Percentiles rank a stretch among this genome's conserved stretches.
These are phyloP conservation scores for Candida dubliniensis DNA, from an alignment of 1,139 yeast species.

Conservation along the genomic window DNA sequence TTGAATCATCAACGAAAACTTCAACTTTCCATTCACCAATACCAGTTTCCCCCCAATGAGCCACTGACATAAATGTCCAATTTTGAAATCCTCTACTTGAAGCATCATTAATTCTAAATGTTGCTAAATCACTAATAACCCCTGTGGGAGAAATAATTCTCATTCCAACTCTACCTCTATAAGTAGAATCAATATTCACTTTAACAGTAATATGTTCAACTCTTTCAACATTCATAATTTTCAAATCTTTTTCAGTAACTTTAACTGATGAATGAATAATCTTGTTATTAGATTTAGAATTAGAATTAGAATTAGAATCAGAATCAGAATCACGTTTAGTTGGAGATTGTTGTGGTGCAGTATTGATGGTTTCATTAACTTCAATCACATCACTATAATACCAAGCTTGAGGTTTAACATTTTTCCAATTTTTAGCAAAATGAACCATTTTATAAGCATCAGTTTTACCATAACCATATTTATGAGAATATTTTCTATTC, in stretches of 20 bases:
- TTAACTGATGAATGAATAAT: conserved; percentile 43
- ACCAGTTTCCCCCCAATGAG: conserved; percentile 94
- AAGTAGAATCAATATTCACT: conserved; percentile 63
- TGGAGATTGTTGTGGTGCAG: conserved; percentile 19
- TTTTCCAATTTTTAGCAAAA: conserved; percentile 73
- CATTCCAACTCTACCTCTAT: conserved; percentile 71
- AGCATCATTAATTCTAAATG: conserved; percentile 61
- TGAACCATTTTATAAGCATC: conserved; percentile 80
- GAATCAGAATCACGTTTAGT: too few relatives aligned
- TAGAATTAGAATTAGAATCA: too few relatives aligned
- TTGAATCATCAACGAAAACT: conserved; percentile 40
- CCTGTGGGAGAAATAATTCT: conserved; percentile 76
- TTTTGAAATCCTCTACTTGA: conserved; percentile 60
- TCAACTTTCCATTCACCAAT: conserved; percentile 79
- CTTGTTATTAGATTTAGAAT: too few relatives aligned
- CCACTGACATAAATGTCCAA: conserved; percentile 98
- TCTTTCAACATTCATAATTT: conserved; percentile 59
- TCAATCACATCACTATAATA: conserved; percentile 47
- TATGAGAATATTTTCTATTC: conserved; percentile 74
- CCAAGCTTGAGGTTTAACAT: conserved; percentile 93
- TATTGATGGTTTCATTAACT: conserved; percentile 29
- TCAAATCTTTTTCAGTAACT: conserved; percentile 51
- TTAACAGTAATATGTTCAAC: conserved; percentile 87
- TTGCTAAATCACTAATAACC: conserved; percentile 70
- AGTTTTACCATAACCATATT: conserved; percentile 89